Conservation (phyloP, 176 grass and related monocot genomes). For the Thinopyrum elongatum region DNA sequence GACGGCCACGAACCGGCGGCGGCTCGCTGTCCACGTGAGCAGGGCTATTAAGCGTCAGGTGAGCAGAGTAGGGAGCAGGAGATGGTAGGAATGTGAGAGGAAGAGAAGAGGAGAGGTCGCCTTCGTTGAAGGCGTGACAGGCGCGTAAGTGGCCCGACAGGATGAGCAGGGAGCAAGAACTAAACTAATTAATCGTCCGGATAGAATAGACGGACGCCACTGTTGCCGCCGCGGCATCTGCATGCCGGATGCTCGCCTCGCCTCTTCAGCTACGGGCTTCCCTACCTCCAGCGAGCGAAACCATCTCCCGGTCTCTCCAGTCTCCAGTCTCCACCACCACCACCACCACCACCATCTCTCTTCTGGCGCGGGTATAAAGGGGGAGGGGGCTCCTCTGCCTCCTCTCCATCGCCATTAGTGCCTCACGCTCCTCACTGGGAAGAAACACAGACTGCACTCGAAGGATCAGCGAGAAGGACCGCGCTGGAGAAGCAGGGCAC, state of each 20-base stretch:
- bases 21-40: not conserved
- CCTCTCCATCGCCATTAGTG: not conserved
- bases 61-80: not conserved
- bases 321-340: not conserved
- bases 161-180: not conserved
- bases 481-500: constrained; percentile 71
- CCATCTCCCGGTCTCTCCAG: not conserved
- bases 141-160: constrained; percentile 28
- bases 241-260: not conserved
- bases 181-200: not conserved
- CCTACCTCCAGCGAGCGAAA: not conserved
- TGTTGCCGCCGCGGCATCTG: not conserved
- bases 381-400: not conserved
- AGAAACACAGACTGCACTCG: no score
- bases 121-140: not conserved
- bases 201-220: not conserved
- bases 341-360: not conserved
- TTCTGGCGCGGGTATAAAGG: not conserved
- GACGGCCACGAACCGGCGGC: not conserved
- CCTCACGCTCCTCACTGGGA: not conserved
- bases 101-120: constrained; percentile 11
- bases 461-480: constrained; percentile 28
- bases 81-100: no score
- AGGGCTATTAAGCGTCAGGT: not conserved
- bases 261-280: not conserved